Evolutionary conservation across 352 stramenopile genomes (phyloP), one percentile per base, ranked within the genome.

Genomic region (Phytopythium montanum): DNA sequence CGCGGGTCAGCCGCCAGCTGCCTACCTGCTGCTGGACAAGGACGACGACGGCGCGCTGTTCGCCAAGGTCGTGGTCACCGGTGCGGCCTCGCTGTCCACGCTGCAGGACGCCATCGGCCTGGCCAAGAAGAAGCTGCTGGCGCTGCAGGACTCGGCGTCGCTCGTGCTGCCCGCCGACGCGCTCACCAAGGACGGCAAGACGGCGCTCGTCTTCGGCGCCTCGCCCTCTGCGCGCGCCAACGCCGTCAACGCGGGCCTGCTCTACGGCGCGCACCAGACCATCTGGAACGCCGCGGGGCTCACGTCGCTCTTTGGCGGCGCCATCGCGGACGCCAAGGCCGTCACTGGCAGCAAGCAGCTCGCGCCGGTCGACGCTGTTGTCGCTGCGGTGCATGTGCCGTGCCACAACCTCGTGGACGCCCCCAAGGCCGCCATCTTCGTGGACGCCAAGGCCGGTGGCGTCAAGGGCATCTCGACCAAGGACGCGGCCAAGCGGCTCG

Each of bases 371-470:
- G 72, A 81, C 59, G 73, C 58, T 44, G 82, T 73, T 29, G 62
- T 62, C 14, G 79, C 66, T 9, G 81, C 80, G 6, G 78, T 92
- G 29, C 69, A 88, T 53, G 80, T 92, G 68, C 79, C 78, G 53
- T 92, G 79, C 72, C 82, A 90, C 76, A 90, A 90, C 73, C 59
- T 92, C 34, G 82, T 90, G 65, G 70, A 85, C 57, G 70, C 79
- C 42, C 80, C 80, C 13, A 77, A 68, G 61, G 78, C 78, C 23
- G 81, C 76, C 23, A 62, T 90, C 29, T 89, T 92, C 54, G 75
- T 90, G 36, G 73, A 86, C 59, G 21, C 44, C 21, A 85, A 83
- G 61, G 57, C 75, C 46, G 76, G 77, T 45, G 78, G 81, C 52
- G 69, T 88, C 16, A 87, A 91, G 73, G 64, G 73, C n/a, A 87